Percentiles rank a stretch among this genome's conserved stretches.
Evolutionary conservation across 2,329 filamentous ascomycete genomes (phyloP).

Genomic region (Botrytis elliptica): DNA sequence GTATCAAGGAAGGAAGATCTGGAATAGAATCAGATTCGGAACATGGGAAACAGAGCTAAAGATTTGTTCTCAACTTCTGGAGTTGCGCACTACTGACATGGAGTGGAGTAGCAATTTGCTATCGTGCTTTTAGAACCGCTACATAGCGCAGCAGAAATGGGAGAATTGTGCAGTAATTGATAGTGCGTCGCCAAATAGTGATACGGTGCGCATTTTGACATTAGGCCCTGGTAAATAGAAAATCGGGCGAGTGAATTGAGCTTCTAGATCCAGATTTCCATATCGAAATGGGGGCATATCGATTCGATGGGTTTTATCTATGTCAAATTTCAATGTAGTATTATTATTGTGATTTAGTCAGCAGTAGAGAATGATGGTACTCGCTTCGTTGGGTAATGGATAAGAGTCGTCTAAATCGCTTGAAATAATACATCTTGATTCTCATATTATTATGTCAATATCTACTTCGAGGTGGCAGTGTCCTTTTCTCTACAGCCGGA

Average conservation of each 20-base stretch:
- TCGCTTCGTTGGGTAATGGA: background rate
- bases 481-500: too few relatives aligned
- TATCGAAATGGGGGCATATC: background rate
- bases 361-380: fast-evolving
- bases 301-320: too few relatives aligned
- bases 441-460: too few relatives aligned
- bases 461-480: too few relatives aligned
- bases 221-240: background rate
- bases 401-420: background rate
- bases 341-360: background rate
- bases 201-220: background rate
- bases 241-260: background rate
- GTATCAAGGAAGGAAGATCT: background rate
- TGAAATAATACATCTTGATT: background rate
- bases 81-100: background rate
- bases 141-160: background rate
- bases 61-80: background rate
- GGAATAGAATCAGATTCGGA: background rate
- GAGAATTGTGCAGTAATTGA: background rate
- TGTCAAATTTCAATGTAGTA: background rate
- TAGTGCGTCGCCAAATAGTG: background rate
- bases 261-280: background rate
- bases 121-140: background rate
- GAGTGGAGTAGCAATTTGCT: background rate
- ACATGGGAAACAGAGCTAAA: background rate